A percentile compares a stretch with the other conserved stretches of the same genome.
phyloP scores from a whole-genome alignment of 495 filamentous ascomycete genomes.

The Aspergillus carlsbadensis region DNA sequence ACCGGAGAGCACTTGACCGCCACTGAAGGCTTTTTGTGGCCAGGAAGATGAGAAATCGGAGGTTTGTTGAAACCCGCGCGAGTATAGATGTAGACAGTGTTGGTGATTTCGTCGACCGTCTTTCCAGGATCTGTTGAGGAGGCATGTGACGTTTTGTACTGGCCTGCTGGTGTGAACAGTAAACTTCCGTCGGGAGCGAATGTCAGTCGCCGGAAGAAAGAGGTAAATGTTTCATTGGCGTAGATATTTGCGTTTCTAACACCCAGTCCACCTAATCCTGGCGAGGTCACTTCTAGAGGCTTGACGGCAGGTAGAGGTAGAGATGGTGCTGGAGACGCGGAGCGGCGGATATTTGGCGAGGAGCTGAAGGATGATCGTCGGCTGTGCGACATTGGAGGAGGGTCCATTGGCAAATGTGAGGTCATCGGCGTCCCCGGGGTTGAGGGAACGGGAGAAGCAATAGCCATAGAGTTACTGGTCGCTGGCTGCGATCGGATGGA shows the following conservation, averaged over 20 bases:
- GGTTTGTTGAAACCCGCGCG: slow-evolving; percentile 95
- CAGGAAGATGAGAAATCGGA: slow-evolving; percentile 94
- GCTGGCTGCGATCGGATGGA: slow-evolving; percentile 55
- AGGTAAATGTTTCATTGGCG: slow-evolving; percentile 95
- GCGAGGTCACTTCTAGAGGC: slow-evolving; percentile 84
- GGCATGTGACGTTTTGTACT: slow-evolving; percentile 81
- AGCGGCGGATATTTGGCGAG: slow-evolving; percentile 77
- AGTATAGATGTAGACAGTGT: slow-evolving; percentile 98
- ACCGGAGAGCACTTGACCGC: slow-evolving; percentile 93
- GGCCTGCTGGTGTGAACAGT: slow-evolving; percentile 92
- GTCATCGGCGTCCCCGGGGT: slow-evolving; percentile 94
- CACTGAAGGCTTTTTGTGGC: slow-evolving; percentile 97
- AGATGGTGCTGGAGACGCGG: slow-evolving; percentile 92
- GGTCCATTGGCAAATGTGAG: slow-evolving; percentile 93
- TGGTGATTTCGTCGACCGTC: slow-evolving; percentile 79
- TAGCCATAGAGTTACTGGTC: slow-evolving; percentile 55
- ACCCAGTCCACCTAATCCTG: slow-evolving; percentile 59
- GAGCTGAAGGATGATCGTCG: slow-evolving; percentile 94
- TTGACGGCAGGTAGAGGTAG: slow-evolving; percentile 95
- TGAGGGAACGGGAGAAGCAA: slow-evolving; percentile 83
- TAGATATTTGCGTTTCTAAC: slow-evolving; percentile 88
- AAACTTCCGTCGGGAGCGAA: slow-evolving; percentile 96
- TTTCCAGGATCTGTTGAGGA: slow-evolving; percentile 66
- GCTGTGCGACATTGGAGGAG: slow-evolving; percentile 87
- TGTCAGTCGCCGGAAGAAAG: slow-evolving; percentile 92